Conservation (phyloP, 441 rosid genomes). For the Populus trichocarpa region DNA sequence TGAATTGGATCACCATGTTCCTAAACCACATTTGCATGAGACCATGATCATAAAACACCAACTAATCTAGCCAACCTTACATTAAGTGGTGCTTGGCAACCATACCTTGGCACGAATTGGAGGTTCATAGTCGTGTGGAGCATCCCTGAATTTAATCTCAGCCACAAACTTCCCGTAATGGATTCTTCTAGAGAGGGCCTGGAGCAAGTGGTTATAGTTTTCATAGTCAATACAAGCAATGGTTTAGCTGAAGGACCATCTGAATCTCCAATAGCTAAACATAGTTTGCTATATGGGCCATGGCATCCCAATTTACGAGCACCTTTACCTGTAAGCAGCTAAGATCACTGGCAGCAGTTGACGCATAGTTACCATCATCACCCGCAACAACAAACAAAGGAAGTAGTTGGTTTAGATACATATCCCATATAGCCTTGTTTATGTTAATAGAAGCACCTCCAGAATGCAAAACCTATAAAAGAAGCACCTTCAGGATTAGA, state of each 20-base stretch:
- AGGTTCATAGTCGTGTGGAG: constrained; percentile 65
- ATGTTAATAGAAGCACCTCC: constrained; percentile 57
- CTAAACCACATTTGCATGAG: background rate
- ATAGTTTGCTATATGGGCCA: background rate
- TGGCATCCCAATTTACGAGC: background rate
- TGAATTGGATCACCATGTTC: background rate
- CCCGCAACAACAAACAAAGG: constrained; percentile 64
- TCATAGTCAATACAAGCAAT: background rate
- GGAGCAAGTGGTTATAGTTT: constrained; percentile 12
- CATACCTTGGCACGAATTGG: constrained; percentile 67
- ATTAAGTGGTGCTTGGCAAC: background rate
- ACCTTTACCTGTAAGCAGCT: constrained; percentile 64
- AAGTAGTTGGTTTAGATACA: constrained; percentile 61
- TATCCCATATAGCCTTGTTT: constrained; percentile 60
- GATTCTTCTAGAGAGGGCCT: constrained; percentile 86
- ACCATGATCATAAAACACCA: background rate
- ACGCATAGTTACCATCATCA: constrained; percentile 75
- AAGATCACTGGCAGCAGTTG: constrained; percentile 64
- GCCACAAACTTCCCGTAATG: constrained; percentile 90
- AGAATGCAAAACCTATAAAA: constrained; percentile 55
- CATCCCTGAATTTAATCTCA: constrained; percentile 73
- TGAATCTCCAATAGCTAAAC: background rate
- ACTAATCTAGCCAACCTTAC: background rate
- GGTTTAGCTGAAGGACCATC: background rate
- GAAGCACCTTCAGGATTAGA: constrained; percentile 9